Evolutionary conservation across 2,329 filamentous ascomycete genomes (phyloP).

Genomic region (Fusarium duplospermum): DNA sequence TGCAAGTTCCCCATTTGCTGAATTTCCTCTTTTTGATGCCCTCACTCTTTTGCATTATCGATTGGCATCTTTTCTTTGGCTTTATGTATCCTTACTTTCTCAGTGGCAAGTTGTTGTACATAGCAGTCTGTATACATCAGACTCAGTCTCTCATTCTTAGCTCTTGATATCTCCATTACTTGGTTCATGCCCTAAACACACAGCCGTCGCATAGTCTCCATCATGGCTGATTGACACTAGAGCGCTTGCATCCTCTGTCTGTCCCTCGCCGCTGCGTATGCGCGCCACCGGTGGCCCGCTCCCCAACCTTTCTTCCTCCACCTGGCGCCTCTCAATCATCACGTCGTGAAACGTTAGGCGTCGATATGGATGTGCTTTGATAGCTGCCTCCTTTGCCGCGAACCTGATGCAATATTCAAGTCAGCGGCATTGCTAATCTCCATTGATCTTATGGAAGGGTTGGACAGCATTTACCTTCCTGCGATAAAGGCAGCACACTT

Average conservation of each 20-base stretch:
- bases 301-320: slow-evolving; percentile 43
- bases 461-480: slow-evolving; percentile 45
- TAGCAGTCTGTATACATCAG: background rate
- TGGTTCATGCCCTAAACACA: slow-evolving; percentile 66
- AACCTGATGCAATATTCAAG: slow-evolving; percentile 57
- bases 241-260: slow-evolving; percentile 64
- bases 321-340: slow-evolving; percentile 51
- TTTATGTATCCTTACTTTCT: background rate
- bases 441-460: background rate
- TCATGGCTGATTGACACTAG: slow-evolving; percentile 89
- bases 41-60: background rate
- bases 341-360: slow-evolving; percentile 73
- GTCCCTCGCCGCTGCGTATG: slow-evolving; percentile 48
- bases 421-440: slow-evolving; percentile 7
- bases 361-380: slow-evolving; percentile 75
- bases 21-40: background rate
- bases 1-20: background rate
- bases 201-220: slow-evolving; percentile 80
- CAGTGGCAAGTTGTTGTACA: background rate
- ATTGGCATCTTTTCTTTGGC: background rate
- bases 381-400: slow-evolving; percentile 80
- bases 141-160: background rate
- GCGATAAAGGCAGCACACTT: slow-evolving; percentile 51
- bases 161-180: background rate
- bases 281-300: slow-evolving; percentile 60